Evolutionary conservation across 495 filamentous ascomycete species (phyloP).

Genomic region (Cairneyella variabilis): DNA sequence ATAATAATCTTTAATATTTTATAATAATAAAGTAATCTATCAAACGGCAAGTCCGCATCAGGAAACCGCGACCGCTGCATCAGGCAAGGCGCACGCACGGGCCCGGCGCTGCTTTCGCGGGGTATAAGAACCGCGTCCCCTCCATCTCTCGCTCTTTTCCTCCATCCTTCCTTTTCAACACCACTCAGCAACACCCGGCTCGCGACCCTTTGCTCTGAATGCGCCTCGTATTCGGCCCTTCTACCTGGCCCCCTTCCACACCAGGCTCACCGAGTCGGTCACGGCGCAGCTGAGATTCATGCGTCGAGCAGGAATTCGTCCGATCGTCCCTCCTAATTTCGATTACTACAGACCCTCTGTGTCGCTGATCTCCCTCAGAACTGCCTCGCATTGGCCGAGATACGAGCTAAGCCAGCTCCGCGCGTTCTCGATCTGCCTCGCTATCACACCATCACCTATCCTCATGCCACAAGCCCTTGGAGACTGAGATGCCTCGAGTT

Average conservation of each 20-base stretch:
- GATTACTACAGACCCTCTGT: not conserved
- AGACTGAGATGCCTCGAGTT: not conserved
- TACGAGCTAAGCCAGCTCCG: not conserved
- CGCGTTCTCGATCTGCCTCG: not conserved
- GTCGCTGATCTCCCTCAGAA: not conserved
- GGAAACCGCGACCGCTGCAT: slow-evolving; percentile 2
- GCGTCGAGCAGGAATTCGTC: not conserved
- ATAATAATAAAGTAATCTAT: slow-evolving; percentile 3
- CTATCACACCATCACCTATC: not conserved
- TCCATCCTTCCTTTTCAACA: not conserved
- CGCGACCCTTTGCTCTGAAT: not conserved
- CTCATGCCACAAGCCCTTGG: not conserved
- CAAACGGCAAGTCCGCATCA: slow-evolving; percentile 1
- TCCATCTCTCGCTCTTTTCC: not conserved
- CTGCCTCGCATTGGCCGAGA: not conserved
- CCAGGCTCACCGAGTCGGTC: not conserved
- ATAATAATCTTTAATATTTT: too few species aligned
- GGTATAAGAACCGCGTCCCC: slow-evolving; percentile 8
- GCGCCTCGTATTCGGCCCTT: not conserved
- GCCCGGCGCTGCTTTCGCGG: slow-evolving; percentile 10
- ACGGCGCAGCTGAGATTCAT: not conserved
- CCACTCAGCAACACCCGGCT: not conserved
- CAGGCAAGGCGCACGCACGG: slow-evolving; percentile 4
- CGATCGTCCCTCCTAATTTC: not conserved
- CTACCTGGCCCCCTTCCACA: not conserved